Base-by-base conservation (phyloP, 2,329 filamentous ascomycete genomes). In the Penicillium sp. region DNA sequence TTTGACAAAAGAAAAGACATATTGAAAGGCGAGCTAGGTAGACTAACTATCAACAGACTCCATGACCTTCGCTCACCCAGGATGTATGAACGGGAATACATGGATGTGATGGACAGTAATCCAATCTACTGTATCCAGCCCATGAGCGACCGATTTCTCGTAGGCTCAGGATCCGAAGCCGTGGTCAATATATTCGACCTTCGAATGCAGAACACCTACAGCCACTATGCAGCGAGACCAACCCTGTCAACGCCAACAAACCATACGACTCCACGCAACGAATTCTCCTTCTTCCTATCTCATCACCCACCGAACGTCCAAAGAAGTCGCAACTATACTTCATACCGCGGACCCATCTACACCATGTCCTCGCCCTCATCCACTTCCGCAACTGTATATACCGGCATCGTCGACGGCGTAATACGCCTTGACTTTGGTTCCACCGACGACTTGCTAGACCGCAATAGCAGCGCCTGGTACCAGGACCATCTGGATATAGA, bases 121-220 rank as follows among this genome's bases (percentile, higher is more conserved):
- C 74, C 82, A 0, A 77, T 86, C 6, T 86, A 86, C 64, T 81
- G 81, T 20, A 74, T 87, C 16, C 76, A 81, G 1, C 71, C 79
- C 0, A 78, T 85, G 51, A 82, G 82, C 1, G 76, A 78, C 20
- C 75, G 78, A 2, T 78, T 87, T 55, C 65, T 86, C 8, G 81
- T 79, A 11, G 84, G 84, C 23, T 78, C 79, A 1, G 79, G 79
- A 3, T 76, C 79, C 49, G 81, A 86, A 66, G 80, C 77, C 46
- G 74, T 85, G 51, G 69, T 87, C 46, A 86, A 86, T 62, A 72
- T 86, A 4, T 87, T 85, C 61, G 84, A 88, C 62, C 65, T 87
- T 45, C 81, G 84, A 23, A 73, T 84, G 63, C 63, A 64, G n/a
- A 70, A 65, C 21, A 63, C 61, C 14, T 74, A 73, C 62, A 68